These are phyloP conservation scores for Ogataea methanolica DNA, from an alignment of 805 yeast species.

Conservation along the genomic window DNA sequence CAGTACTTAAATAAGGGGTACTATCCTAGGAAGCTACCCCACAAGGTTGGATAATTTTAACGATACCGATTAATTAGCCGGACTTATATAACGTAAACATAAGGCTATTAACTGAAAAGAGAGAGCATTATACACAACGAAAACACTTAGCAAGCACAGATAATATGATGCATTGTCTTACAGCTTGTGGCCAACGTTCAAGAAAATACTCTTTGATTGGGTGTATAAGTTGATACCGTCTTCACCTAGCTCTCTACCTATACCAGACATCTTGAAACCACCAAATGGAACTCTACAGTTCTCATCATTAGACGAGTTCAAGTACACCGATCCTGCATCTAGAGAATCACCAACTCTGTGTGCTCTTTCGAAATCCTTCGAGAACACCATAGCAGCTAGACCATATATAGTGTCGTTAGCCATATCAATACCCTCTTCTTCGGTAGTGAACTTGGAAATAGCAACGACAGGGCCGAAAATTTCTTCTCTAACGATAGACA, in stretches of 20 bases:
- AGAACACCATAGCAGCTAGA: constrained; percentile 77
- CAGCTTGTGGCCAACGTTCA: constrained; percentile 39
- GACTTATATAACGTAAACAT: too few relatives aligned
- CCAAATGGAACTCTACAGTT: constrained; percentile 72
- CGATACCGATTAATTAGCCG: too few relatives aligned
- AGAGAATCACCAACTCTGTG: constrained; percentile 43
- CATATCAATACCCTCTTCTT: constrained; percentile 60
- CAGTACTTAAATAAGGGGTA: too few relatives aligned
- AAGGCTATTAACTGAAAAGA: background rate
- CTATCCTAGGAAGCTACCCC: too few relatives aligned
- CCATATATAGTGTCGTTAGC: constrained; percentile 79
- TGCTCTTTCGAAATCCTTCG: constrained; percentile 61
- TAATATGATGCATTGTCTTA: background rate
- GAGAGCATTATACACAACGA: background rate
- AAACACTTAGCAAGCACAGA: background rate
- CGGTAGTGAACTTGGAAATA: constrained; percentile 58
- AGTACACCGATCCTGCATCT: constrained; percentile 66
- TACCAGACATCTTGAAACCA: constrained; percentile 74
- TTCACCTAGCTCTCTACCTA: constrained; percentile 78
- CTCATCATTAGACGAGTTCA: constrained; percentile 65
- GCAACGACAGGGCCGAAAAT: constrained; percentile 86
- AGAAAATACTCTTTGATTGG: constrained; percentile 66
- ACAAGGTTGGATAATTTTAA: background rate
- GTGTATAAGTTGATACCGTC: constrained; percentile 69
- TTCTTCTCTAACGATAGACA: constrained; percentile 71